These are phyloP conservation scores for Allium fistulosum DNA, from an alignment of 106 monocot species.

Conservation along the genomic window DNA sequence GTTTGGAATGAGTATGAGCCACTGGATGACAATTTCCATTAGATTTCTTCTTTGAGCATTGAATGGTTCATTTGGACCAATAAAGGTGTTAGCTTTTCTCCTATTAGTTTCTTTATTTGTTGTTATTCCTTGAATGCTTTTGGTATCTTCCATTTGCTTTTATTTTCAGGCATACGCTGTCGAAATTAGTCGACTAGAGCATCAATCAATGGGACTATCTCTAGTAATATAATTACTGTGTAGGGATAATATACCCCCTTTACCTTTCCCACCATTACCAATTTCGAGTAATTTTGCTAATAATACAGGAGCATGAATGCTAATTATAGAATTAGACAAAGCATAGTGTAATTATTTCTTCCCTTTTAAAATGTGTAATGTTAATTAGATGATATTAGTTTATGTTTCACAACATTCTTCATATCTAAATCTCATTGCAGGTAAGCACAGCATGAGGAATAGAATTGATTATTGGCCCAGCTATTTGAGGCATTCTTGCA, in stretches of 20 bases:
- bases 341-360: background rate
- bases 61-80: constrained; percentile 69
- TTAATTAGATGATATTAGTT: no score
- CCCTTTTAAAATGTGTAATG: background rate
- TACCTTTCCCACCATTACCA: background rate
- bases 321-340: background rate
- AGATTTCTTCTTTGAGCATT: constrained; percentile 79
- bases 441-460: constrained; percentile 57
- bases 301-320: no score
- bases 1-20: constrained; percentile 73
- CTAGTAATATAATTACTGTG: constrained; percentile 25
- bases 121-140: no score
- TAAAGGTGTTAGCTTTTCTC: constrained; percentile 30
- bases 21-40: constrained; percentile 84
- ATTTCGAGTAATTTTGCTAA: background rate
- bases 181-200: no score
- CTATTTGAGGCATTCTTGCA: constrained; percentile 61
- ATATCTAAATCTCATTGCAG: constrained; percentile 11
- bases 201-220: no score
- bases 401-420: no score
- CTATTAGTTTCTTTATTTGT: no score
- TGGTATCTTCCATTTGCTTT: no score
- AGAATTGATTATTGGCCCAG: constrained; percentile 62
- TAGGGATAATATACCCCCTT: background rate
- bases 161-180: no score